These are phyloP conservation scores for Arthrobotrys entomopaga DNA, from an alignment of 2,329 filamentous ascomycete species.

Conservation along the genomic window DNA sequence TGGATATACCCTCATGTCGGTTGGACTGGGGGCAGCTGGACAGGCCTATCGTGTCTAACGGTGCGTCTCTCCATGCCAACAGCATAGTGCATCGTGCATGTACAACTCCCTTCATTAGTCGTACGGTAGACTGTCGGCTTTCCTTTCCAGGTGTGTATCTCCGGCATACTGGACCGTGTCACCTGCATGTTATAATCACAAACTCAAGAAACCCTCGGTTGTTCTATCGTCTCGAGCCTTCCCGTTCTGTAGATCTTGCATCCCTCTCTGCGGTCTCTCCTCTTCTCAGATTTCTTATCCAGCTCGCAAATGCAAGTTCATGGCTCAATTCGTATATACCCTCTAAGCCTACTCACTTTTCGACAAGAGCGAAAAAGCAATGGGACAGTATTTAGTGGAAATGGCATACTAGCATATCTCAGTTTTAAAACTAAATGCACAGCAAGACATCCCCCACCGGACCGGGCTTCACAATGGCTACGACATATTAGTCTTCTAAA, in stretches of 20 bases:
- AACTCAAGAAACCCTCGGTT: slow-evolving; percentile 1
- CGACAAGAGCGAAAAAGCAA: slow-evolving; percentile 12
- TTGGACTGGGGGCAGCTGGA: slow-evolving; percentile 5
- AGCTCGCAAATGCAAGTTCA: slow-evolving; percentile 25
- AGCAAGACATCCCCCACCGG: neutral
- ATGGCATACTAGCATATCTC: neutral
- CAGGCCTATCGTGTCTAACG: slow-evolving; percentile 1
- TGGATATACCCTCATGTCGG: slow-evolving; percentile 21
- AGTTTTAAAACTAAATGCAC: slow-evolving; percentile 12
- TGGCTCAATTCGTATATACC: too few species aligned
- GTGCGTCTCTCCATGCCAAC: slow-evolving; percentile 19
- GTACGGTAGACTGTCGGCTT: slow-evolving; percentile 7
- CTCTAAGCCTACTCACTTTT: too few species aligned
- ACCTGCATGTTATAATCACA: slow-evolving; percentile 49
- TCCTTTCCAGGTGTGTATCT: slow-evolving; percentile 46
- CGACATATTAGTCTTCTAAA: slow-evolving; percentile 14
- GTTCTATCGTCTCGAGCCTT: slow-evolving; percentile 31
- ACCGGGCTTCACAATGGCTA: slow-evolving; percentile 1
- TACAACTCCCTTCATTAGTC: slow-evolving; percentile 45
- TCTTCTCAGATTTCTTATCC: slow-evolving; percentile 38
- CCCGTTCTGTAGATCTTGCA: slow-evolving; percentile 41
- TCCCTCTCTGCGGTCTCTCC: neutral
- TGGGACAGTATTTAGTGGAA: slow-evolving; percentile 9
- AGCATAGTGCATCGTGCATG: slow-evolving; percentile 50
- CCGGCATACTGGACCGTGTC: slow-evolving; percentile 50